Evolutionary conservation across 768 basidiomycete species (phyloP).

Genomic region (Lentinula raphanica): DNA sequence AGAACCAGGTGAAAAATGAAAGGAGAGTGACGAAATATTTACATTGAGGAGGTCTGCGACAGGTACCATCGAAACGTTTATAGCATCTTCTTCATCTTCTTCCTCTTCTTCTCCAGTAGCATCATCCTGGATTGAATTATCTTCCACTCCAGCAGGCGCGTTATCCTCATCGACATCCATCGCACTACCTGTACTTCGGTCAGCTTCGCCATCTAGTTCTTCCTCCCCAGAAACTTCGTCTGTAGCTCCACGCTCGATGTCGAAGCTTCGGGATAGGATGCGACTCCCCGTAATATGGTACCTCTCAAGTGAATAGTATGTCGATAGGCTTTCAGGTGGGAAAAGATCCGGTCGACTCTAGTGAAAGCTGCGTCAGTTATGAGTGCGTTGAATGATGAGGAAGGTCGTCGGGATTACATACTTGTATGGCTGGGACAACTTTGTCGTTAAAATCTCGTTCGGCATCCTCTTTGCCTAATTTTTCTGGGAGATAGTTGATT

Average conservation of each 20-base stretch:
- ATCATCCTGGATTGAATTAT: constrained; percentile 10
- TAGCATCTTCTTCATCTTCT: constrained; percentile 46
- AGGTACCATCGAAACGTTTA: constrained; percentile 86
- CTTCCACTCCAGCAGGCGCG: constrained; percentile 9
- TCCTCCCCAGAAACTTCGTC: constrained; percentile 29
- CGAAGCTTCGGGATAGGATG: constrained; percentile 90
- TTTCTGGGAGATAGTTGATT: constrained; percentile 44
- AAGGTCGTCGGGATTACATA: constrained; percentile 25
- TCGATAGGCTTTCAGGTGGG: constrained; percentile 34
- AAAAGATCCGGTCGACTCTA: constrained; percentile 76
- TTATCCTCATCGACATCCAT: constrained; percentile 35
- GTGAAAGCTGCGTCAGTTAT: neutral
- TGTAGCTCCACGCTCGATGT: constrained; percentile 50
- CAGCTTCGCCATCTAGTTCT: constrained; percentile 20
- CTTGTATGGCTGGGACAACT: constrained; percentile 67
- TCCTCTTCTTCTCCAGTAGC: constrained; percentile 16
- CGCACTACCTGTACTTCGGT: constrained; percentile 30
- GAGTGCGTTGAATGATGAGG: neutral
- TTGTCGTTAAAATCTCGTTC: constrained; percentile 66
- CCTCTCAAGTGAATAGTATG: constrained; percentile 59
- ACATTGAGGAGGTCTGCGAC: constrained; percentile 91
- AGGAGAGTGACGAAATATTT: neutral
- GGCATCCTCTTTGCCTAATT: constrained; percentile 81
- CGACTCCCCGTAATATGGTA: constrained; percentile 91
- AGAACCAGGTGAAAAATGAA: neutral